Base-by-base conservation (phyloP, 306 rosid species). In the Fragaria ananassa region DNA sequence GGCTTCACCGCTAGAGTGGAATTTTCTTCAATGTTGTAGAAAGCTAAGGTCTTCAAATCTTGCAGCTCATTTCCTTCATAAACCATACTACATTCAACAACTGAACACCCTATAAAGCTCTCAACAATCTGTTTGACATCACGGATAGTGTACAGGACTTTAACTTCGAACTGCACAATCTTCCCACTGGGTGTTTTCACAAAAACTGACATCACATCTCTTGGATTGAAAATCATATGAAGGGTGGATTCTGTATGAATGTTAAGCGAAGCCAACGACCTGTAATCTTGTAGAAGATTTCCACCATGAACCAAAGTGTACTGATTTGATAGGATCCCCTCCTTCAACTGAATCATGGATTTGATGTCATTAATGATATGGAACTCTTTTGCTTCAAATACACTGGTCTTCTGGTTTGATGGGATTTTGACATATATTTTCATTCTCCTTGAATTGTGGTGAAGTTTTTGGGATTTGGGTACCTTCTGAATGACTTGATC, bases 71-170 rank as follows among this genome's bases (percentile, higher is more conserved):
- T 51, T 39, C 73, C 78, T 25, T 49, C 78, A 65, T 64, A 29
- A 29, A 29, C n/a, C 18, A 72, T 44, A 29, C 44, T 29, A 18
- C 78, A 73, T n/a, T 61, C 74, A 42, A 71, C 19, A 49, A 79
- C 12, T 2, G 77, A 44, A 42, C 72, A 62, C 23, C 78, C 82
- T 37, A 49, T 42, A 4, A 23, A 60, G 73, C 77, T 78, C 50
- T 71, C 82, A 41, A 66, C 73, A 15, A 76, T 50, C 5, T 35
- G 42, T 29, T 76, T 76, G 44, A 76, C 73, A 76, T 66, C 74
- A 18, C 10, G 21, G 21, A 76, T 18, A 3, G 65, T 51, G 66
- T 76, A 79, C 70, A 79, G 44, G 46, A 72, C 34, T 41, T 65
- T 72, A 65, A 65, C 74, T n/a, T 65, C 74, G 66, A 79, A 17